A percentile compares a stretch with the other conserved stretches of the same genome.
These are phyloP conservation scores for Claviceps sp. DNA, from an alignment of 2,329 filamentous ascomycete genomes.

Conservation along the genomic window DNA sequence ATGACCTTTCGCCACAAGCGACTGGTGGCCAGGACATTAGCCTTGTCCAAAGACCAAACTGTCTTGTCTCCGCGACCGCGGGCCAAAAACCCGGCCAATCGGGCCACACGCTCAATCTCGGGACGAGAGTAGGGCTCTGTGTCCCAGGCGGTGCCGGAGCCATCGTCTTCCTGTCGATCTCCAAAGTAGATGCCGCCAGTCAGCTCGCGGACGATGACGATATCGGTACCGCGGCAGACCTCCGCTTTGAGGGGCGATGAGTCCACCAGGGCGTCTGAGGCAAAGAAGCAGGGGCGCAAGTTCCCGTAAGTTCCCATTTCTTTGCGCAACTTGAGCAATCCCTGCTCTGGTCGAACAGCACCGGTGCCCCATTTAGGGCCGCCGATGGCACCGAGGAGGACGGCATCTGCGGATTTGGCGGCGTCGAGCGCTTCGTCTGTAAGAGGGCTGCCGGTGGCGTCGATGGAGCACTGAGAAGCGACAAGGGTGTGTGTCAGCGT, in stretches of 20 bases:
- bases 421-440: constrained; percentile 73
- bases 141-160: constrained; percentile 55
- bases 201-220: constrained; percentile 84
- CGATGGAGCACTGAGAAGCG: constrained; percentile 62
- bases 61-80: constrained; percentile 54
- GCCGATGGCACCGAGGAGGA: constrained; percentile 86
- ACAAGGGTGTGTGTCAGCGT: neutral
- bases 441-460: constrained; percentile 63
- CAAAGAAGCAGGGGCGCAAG: constrained; percentile 91
- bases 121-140: constrained; percentile 72
- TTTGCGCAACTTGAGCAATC: constrained; percentile 80
- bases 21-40: constrained; percentile 84
- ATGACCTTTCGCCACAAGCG: constrained; percentile 83
- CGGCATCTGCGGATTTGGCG: constrained; percentile 74
- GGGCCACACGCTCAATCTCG: constrained; percentile 80
- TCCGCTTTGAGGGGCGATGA: constrained; percentile 76
- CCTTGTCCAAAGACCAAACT: constrained; percentile 82
- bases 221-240: constrained; percentile 76
- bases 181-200: constrained; percentile 95
- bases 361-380: constrained; percentile 95
- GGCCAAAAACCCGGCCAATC: constrained; percentile 70
- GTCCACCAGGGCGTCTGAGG: constrained; percentile 71
- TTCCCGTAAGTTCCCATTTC: constrained; percentile 92
- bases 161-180: constrained; percentile 48
- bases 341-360: constrained; percentile 79